Percentiles rank a stretch among this genome's conserved stretches.
phyloP scores from a whole-genome alignment of 192 early-diverging fungal genomes.

The Lobulomyces angularis region DNA sequence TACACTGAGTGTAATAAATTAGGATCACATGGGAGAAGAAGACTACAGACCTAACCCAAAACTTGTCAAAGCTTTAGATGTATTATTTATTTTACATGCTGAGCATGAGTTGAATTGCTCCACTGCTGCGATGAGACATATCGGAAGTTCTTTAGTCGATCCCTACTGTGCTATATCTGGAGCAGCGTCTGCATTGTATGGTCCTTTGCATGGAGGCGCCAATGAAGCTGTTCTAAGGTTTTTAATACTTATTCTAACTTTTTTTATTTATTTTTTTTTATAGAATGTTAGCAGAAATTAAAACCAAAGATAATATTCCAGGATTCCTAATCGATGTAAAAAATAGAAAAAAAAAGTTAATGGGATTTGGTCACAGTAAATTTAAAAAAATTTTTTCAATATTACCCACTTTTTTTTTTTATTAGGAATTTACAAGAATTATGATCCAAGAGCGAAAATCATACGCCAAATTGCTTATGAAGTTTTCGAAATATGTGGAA shows the following conservation, averaged over 20 bases:
- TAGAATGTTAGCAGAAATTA: slow-evolving; percentile 53
- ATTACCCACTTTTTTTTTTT: slow-evolving; percentile 1
- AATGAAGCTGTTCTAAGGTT: slow-evolving; percentile 27
- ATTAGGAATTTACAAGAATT: slow-evolving; percentile 42
- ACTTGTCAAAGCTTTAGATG: slow-evolving; percentile 47
- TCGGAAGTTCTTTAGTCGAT: slow-evolving; percentile 38
- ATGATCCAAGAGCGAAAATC: slow-evolving; percentile 55
- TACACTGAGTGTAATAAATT: no score
- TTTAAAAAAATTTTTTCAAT: background rate
- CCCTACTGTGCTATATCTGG: slow-evolving; percentile 47
- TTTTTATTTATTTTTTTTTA: slow-evolving; percentile 25
- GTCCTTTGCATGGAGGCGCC: slow-evolving; percentile 53
- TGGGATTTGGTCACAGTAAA: slow-evolving; percentile 38
- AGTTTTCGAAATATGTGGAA: slow-evolving; percentile 54
- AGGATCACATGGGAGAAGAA: slow-evolving; percentile 43
- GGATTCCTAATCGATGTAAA: slow-evolving; percentile 51
- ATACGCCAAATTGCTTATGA: slow-evolving; percentile 45
- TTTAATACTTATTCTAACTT: slow-evolving; percentile 6
- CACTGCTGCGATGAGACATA: slow-evolving; percentile 54
- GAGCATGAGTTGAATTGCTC: slow-evolving; percentile 41
- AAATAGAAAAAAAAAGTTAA: slow-evolving; percentile 37
- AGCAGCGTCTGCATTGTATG: slow-evolving; percentile 51
- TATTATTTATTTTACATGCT: slow-evolving; percentile 59
- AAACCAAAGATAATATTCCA: slow-evolving; percentile 38
- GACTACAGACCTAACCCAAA: slow-evolving; percentile 46